Evolutionary conservation across 768 basidiomycete species (phyloP).

Genomic region (Suillus variegatus): DNA sequence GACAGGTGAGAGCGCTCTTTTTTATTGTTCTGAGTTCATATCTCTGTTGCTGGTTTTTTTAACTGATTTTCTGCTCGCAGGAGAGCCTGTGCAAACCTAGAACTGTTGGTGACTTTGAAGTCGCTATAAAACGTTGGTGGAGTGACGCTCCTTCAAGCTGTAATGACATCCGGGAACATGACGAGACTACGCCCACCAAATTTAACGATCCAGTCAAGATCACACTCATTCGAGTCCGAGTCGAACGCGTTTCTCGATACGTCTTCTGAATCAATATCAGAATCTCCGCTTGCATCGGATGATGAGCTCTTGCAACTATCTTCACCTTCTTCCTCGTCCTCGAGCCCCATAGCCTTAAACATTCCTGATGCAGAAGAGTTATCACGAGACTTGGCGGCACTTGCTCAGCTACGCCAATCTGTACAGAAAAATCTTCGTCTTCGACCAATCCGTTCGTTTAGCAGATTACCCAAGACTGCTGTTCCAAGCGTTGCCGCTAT

Average conservation of each 20-base stretch:
- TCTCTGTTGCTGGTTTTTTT: neutral
- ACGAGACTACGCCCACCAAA: constrained; percentile 55
- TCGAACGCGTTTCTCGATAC: constrained; percentile 31
- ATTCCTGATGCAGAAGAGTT: constrained; percentile 52
- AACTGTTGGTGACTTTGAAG: neutral
- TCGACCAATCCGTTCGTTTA: constrained; percentile 69
- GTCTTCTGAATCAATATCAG: constrained; percentile 26
- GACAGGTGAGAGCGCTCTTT: neutral
- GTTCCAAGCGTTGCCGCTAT: constrained; percentile 9
- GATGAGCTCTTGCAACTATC: constrained; percentile 26
- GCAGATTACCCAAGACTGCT: constrained; percentile 49
- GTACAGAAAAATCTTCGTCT: constrained; percentile 79
- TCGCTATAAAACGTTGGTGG: neutral
- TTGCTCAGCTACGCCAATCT: constrained; percentile 68
- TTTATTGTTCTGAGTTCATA: neutral
- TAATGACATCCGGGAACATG: constrained; percentile 4
- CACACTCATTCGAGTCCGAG: constrained; percentile 37
- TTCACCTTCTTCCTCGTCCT: constrained; percentile 31
- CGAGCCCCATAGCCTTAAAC: constrained; percentile 19
- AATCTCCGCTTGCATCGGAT: constrained; percentile 24
- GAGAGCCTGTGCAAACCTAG: neutral
- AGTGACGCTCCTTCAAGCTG: neutral
- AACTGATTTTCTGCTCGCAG: constrained; percentile 1
- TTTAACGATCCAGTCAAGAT: constrained; percentile 41
- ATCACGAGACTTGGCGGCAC: constrained; percentile 62